Base-by-base conservation (phyloP, 768 basidiomycete species). In the Favolaschia claudopus region DNA sequence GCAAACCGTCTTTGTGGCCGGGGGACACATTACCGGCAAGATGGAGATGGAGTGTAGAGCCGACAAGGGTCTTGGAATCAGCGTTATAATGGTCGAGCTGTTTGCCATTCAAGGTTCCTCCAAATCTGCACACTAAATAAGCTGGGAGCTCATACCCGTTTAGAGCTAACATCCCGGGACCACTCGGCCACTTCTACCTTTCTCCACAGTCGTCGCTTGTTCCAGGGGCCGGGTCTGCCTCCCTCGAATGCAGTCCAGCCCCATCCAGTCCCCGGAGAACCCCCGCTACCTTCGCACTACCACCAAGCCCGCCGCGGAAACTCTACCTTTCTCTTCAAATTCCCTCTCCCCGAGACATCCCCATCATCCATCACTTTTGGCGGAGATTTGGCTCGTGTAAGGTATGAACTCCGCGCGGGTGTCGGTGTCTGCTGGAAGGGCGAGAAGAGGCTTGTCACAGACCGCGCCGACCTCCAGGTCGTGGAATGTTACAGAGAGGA, bases 141-240 rank as follows among this genome's bases (percentile, higher is more conserved):
- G 7, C 14, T 32, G 51, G 66, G 25, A 69, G 40, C 40, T 66
- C 42, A 9, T 17, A 47, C 20, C 20, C 10, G 42, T 40, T 3
- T 59, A 94, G 92, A 93, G 69, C 73, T 95, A 12, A 85, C 84
- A 7, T 91, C 91, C 28, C 78, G 89, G 63, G 89, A 92, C 70
- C 89, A 92, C 72, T 88, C 91, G 22, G 93, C 92, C 3, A 90
- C 88, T 0, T 89, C 88, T 25, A 89, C 86, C 0, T 94, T 93
- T 66, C 71, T 93, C 28, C 89, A 90, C 62, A 83, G 79, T 54
- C 81, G 85, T 27, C 82, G 89, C 29, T 69, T 91, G 7, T 95
- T 93, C 68, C 92, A 94, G 73, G 92, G 92, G 3, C 89, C 89
- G 3, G 87, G 86, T 17, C 77, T 93, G 7, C 93, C 92, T 0